Conservation (phyloP, 805 yeast genomes). For the Lachancea cidri region DNA sequence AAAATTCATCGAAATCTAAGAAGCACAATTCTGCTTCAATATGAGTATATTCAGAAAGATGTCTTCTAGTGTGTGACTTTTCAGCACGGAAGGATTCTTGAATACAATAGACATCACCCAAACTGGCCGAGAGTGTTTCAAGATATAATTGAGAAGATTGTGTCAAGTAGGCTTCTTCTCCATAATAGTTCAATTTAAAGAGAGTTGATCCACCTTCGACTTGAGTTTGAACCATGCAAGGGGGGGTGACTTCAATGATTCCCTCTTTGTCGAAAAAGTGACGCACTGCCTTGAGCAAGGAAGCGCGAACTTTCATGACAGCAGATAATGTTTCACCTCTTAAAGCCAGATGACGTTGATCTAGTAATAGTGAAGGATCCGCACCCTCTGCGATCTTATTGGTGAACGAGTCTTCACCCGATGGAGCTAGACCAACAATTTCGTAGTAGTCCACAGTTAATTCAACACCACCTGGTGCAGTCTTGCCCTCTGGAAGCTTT, state of each 20-base stretch:
- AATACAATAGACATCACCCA: constrained; percentile 95
- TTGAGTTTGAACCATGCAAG: constrained; percentile 99
- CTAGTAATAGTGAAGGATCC: constrained; percentile 88
- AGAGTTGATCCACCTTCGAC: constrained; percentile 99
- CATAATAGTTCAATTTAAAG: constrained; percentile 89
- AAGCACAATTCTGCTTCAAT: constrained; percentile 93
- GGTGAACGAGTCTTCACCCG: constrained; percentile 92
- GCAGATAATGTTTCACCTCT: constrained; percentile 94
- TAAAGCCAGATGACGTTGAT: constrained; percentile 90
- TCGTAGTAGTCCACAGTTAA: constrained; percentile 85
- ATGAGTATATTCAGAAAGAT: constrained; percentile 93
- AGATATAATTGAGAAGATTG: constrained; percentile 95
- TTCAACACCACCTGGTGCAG: constrained; percentile 98
- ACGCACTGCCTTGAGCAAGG: constrained; percentile 68
- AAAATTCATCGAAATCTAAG: constrained; percentile 78
- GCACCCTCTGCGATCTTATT: constrained; percentile 92
- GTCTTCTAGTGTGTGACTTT: constrained; percentile 98
- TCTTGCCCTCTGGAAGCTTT: constrained; percentile 89
- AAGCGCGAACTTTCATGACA: constrained; percentile 92
- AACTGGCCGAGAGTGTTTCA: constrained; percentile 92
- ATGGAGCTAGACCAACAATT: constrained; percentile 88
- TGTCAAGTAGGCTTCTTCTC: constrained; percentile 93
- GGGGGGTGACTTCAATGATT: constrained; percentile 91
- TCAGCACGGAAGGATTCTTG: constrained; percentile 99
- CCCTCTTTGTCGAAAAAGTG: constrained; percentile 69